These are phyloP conservation scores for Penicillium canescens DNA, from an alignment of 495 filamentous ascomycete species.

Conservation along the genomic window DNA sequence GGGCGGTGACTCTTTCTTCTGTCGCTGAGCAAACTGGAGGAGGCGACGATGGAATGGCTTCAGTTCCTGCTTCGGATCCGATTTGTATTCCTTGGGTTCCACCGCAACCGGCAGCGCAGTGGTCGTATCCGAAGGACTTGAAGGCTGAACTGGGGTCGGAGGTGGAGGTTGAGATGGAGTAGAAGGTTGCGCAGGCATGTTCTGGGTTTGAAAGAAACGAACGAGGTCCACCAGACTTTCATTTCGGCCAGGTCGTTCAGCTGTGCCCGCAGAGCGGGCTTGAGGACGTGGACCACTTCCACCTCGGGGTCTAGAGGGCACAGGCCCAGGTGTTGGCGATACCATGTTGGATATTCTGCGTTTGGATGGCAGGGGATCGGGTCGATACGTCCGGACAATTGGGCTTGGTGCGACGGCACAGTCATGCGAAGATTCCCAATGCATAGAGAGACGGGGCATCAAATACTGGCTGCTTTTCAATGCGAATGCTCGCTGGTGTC, in stretches of 20 bases:
- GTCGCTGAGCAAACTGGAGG: constrained; percentile 39
- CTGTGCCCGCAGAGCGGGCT: constrained; percentile 27
- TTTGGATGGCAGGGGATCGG: constrained; percentile 25
- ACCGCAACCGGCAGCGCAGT: constrained; percentile 21
- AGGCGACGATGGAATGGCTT: constrained; percentile 47
- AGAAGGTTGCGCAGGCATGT: constrained; percentile 10
- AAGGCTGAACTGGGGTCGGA: neutral
- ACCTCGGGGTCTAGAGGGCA: constrained; percentile 4
- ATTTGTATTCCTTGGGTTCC: constrained; percentile 5
- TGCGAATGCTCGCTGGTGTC: constrained; percentile 11
- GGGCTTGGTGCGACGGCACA: constrained; percentile 43
- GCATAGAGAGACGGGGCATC: constrained; percentile 32
- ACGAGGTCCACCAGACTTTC: constrained; percentile 41
- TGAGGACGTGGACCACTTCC: constrained; percentile 16
- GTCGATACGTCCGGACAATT: constrained; percentile 41
- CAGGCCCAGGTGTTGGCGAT: constrained; percentile 17
- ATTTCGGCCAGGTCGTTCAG: constrained; percentile 26
- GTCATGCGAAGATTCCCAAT: constrained; percentile 29
- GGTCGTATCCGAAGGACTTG: constrained; percentile 17
- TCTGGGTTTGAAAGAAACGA: constrained; percentile 39
- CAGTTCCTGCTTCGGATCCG: constrained; percentile 7
- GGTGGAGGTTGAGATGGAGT: constrained; percentile 4
- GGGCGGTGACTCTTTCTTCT: constrained; percentile 29
- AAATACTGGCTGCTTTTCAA: constrained; percentile 22
- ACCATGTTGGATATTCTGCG: constrained; percentile 33